Percentiles rank a stretch among this genome's conserved stretches.
Evolutionary conservation across 306 rosid genomes (phyloP).

Genomic region (Cucurbita ficifolia): DNA sequence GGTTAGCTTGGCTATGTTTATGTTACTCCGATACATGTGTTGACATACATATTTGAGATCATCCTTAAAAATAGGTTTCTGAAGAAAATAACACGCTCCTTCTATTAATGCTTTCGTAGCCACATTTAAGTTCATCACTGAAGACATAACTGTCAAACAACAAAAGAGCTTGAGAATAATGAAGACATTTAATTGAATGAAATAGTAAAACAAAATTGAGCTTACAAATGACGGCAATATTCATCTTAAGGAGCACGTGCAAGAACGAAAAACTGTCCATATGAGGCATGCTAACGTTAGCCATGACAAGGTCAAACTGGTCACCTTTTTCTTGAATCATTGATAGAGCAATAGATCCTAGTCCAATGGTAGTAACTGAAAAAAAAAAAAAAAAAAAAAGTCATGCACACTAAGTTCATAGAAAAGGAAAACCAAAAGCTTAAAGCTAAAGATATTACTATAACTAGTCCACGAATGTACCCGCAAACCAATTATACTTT

Average conservation of each 20-base stretch:
- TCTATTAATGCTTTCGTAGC: too few relatives aligned
- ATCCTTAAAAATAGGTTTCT: too few relatives aligned
- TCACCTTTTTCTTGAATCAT: conserved; percentile 16
- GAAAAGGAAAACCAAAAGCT: not conserved
- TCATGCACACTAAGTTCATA: not conserved
- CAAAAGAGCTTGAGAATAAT: too few relatives aligned
- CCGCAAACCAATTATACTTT: not conserved
- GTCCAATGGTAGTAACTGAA: conserved; percentile 23
- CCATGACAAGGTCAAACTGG: conserved; percentile 26
- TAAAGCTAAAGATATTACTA: not conserved
- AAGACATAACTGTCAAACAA: too few relatives aligned
- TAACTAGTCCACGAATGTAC: not conserved
- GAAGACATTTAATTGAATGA: too few relatives aligned
- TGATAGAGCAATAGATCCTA: conserved; percentile 27
- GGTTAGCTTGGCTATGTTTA: too few relatives aligned
- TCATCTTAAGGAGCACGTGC: not conserved
- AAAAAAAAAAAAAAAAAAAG: not conserved
- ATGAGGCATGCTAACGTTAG: conserved; percentile 23
- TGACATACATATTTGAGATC: too few relatives aligned
- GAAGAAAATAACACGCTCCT: too few relatives aligned
- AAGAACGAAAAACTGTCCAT: conserved; percentile 14
- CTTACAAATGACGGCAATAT: too few relatives aligned
- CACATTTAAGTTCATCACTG: too few relatives aligned
- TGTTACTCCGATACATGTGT: too few relatives aligned
- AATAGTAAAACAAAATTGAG: too few relatives aligned